Percentiles rank a stretch among this genome's conserved stretches.
These are phyloP conservation scores for Casaregolazyma suthepensis DNA, from an alignment of 1,139 yeast genomes.

Conservation along the genomic window DNA sequence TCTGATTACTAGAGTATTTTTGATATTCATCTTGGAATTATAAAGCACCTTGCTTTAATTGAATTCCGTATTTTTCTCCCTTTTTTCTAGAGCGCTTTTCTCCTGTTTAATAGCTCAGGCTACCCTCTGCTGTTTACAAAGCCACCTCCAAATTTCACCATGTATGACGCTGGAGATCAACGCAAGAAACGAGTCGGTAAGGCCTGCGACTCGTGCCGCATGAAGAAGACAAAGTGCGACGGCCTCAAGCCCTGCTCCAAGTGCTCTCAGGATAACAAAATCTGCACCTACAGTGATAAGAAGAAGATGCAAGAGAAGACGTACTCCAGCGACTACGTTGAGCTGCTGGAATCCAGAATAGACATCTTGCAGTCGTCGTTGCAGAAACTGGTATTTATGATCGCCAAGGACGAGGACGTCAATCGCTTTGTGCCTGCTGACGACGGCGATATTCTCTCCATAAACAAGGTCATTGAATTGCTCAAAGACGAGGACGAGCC, in stretches of 20 bases:
- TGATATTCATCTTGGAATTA: background rate
- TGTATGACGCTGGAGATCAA: constrained; percentile 11
- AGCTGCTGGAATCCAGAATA: constrained; percentile 60
- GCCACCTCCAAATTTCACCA: background rate
- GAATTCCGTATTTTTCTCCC: background rate
- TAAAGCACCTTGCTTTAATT: background rate
- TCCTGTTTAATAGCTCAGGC: background rate
- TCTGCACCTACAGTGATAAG: constrained; percentile 69
- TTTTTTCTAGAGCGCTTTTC: background rate
- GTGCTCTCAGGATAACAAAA: constrained; percentile 62
- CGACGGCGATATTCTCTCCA: constrained; percentile 18
- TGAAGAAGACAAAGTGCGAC: constrained; percentile 55
- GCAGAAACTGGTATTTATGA: constrained; percentile 36
- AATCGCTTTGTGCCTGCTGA: constrained; percentile 19
- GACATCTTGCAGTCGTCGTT: constrained; percentile 56
- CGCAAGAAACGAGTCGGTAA: constrained; percentile 70
- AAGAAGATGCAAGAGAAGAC: constrained; percentile 54
- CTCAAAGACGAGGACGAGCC: constrained; percentile 13
- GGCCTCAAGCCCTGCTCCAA: constrained; percentile 72
- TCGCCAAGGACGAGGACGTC: constrained; percentile 30
- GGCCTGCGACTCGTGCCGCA: constrained; percentile 71
- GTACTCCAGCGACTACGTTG: constrained; percentile 64
- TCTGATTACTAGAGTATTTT: background rate
- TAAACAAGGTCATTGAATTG: constrained; percentile 23
- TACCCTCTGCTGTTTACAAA: too few relatives aligned